Evolutionary conservation across 1,139 yeast genomes (phyloP).

Genomic region (Geotrichum klebahnii): DNA sequence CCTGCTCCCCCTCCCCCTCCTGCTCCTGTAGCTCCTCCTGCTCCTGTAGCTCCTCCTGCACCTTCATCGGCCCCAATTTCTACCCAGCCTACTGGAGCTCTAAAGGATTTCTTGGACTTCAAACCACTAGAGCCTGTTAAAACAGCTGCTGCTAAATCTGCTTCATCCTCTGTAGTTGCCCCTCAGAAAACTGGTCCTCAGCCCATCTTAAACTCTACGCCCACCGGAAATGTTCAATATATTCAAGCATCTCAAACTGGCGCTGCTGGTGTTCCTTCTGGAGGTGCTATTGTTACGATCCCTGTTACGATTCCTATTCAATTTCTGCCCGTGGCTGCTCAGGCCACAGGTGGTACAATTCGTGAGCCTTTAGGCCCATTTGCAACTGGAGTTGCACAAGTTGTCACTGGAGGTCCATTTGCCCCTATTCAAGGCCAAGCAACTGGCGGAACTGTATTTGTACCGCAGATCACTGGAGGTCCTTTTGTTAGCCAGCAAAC

Average conservation of each 20-base stretch:
- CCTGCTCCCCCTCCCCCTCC: slow-evolving; percentile 16
- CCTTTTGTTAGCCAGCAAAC: slow-evolving; percentile 12
- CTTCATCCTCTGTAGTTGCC: slow-evolving; percentile 3
- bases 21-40: slow-evolving; percentile 20
- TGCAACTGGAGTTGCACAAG: slow-evolving; percentile 38
- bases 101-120: slow-evolving; percentile 22
- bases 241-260: slow-evolving; percentile 9
- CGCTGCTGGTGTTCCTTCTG: slow-evolving; percentile 36
- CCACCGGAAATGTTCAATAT: slow-evolving; percentile 5
- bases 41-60: slow-evolving; percentile 29
- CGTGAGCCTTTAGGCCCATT: slow-evolving; percentile 36
- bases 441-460: slow-evolving; percentile 11
- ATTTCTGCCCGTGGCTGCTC: slow-evolving; percentile 18
- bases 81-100: slow-evolving; percentile 20
- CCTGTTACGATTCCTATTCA: slow-evolving; percentile 19
- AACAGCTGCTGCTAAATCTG: slow-evolving; percentile 14
- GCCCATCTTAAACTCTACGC: slow-evolving; percentile 9
- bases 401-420: slow-evolving; percentile 19
- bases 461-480: slow-evolving; percentile 22
- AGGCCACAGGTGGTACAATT: slow-evolving; percentile 38
- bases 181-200: slow-evolving; percentile 14
- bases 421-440: slow-evolving; percentile 10
- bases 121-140: slow-evolving; percentile 9
- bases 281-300: slow-evolving; percentile 22
- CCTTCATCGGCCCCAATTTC: background rate